Conservation (phyloP, 306 rosid genomes). For the Amphicarpaea edgeworthii region DNA sequence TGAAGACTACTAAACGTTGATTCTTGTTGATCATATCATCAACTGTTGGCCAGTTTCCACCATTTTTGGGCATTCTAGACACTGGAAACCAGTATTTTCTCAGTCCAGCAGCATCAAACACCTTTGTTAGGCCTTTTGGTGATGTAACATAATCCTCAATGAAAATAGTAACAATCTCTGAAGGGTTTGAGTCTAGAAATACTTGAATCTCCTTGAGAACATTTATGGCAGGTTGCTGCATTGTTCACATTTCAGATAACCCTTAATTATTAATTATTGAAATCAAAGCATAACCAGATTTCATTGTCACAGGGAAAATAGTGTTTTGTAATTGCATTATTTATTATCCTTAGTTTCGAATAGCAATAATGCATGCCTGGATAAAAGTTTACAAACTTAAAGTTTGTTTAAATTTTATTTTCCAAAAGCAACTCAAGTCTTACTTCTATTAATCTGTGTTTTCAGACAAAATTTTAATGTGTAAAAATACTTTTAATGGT, state of each 20-base stretch:
- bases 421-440: no score
- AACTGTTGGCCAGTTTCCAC: conserved; percentile 86
- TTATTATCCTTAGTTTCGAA: conserved; percentile 10
- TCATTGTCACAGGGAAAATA: conserved; percentile 5
- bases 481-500: no score
- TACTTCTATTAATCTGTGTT: no score
- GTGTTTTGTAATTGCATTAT: background rate
- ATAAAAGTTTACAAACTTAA: no score
- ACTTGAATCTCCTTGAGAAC: conserved; percentile 78
- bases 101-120: conserved; percentile 91
- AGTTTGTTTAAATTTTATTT: no score
- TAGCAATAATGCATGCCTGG: background rate
- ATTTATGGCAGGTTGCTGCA: conserved; percentile 87
- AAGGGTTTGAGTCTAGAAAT: conserved; percentile 81
- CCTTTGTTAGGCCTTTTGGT: conserved; percentile 84
- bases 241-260: conserved; percentile 36
- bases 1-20: conserved; percentile 86
- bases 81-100: conserved; percentile 91
- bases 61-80: conserved; percentile 85
- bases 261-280: background rate
- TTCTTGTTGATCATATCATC: conserved; percentile 80
- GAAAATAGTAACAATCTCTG: conserved; percentile 81
- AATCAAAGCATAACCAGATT: conserved; percentile 23
- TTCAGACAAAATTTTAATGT: no score
- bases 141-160: conserved; percentile 94